phyloP scores from a whole-genome alignment of 139 green algal species.

The Tetraselmis chui region DNA sequence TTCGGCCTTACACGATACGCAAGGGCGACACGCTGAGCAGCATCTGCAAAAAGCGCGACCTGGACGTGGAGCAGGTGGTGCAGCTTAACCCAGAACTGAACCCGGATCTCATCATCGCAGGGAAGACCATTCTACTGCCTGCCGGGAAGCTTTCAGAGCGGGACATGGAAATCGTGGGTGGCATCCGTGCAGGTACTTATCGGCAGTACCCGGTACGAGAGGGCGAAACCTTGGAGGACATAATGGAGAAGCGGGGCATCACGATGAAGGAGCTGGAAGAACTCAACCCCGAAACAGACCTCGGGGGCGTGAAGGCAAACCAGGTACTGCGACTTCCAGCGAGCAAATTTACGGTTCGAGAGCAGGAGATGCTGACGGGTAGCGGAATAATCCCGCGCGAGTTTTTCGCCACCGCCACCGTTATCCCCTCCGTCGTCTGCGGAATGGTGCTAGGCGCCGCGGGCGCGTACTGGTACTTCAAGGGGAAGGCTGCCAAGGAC shows the following conservation, averaged over 20 bases:
- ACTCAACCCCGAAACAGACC: conserved; percentile 69
- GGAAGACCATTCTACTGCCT: conserved; percentile 76
- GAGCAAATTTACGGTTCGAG: conserved; percentile 78
- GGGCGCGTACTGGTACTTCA: too few species aligned
- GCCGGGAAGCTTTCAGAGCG: conserved; percentile 60
- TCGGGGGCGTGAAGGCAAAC: conserved; percentile 49
- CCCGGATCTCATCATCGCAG: conserved; percentile 34
- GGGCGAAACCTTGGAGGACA: conserved; percentile 65
- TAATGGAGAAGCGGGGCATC: conserved; percentile 68
- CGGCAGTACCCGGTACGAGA: conserved; percentile 68
- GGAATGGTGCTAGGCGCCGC: too few species aligned
- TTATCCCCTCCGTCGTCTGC: too few species aligned
- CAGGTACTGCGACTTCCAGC: conserved; percentile 63
- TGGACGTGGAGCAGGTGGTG: conserved; percentile 50
- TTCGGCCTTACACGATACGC: conserved; percentile 81
- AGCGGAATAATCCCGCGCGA: conserved; percentile 47
- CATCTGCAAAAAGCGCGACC: conserved; percentile 72
- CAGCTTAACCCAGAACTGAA: conserved; percentile 49
- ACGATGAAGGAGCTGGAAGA: conserved; percentile 50
- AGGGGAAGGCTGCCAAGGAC: too few species aligned
- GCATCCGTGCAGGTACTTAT: conserved; percentile 58
- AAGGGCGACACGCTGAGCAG: conserved; percentile 68
- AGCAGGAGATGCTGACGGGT: conserved; percentile 83
- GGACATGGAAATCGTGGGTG: conserved; percentile 75
- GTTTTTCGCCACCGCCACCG: conserved; percentile 44